These are phyloP conservation scores for Pichia kluyveri DNA, from an alignment of 805 yeast genomes.

Conservation along the genomic window DNA sequence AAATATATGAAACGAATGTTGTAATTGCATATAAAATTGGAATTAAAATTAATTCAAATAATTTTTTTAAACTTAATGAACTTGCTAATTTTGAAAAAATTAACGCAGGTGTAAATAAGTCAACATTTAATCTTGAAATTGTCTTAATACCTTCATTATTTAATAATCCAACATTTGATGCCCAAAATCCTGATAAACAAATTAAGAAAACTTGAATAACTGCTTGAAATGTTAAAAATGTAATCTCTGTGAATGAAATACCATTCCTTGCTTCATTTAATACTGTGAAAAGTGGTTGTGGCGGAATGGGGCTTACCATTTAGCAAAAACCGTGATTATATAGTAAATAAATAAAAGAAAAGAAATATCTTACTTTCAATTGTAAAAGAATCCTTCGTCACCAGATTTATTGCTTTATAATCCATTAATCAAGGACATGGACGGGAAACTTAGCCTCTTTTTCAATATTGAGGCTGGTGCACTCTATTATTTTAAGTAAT, in stretches of 20 bases:
- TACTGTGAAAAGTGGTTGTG: slow-evolving; percentile 2
- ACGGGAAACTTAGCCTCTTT: too few species aligned
- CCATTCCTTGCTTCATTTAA: slow-evolving; percentile 4
- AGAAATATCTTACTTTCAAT: neutral
- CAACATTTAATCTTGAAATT: slow-evolving; percentile 73
- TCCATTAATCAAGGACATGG: too few species aligned
- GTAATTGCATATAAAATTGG: slow-evolving; percentile 79
- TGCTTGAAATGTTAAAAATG: slow-evolving; percentile 81
- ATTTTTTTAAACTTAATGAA: slow-evolving; percentile 61
- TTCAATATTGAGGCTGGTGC: too few species aligned
- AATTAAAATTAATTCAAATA: slow-evolving; percentile 72
- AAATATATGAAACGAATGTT: slow-evolving; percentile 63
- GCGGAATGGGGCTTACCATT: neutral
- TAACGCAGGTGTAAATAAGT: slow-evolving; percentile 90
- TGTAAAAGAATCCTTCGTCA: neutral
- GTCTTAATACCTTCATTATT: slow-evolving; percentile 67
- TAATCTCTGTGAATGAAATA: slow-evolving; percentile 26
- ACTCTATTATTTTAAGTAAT: too few species aligned
- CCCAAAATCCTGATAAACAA: slow-evolving; percentile 77
- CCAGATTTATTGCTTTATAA: too few species aligned
- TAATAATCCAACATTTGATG: slow-evolving; percentile 66
- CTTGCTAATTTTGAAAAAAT: slow-evolving; percentile 74
- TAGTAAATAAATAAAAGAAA: neutral
- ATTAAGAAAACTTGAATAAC: slow-evolving; percentile 84
- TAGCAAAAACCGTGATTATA: neutral